Evolutionary conservation across 176 grass and related monocot species (phyloP).

Genomic region (Avena insularis): DNA sequence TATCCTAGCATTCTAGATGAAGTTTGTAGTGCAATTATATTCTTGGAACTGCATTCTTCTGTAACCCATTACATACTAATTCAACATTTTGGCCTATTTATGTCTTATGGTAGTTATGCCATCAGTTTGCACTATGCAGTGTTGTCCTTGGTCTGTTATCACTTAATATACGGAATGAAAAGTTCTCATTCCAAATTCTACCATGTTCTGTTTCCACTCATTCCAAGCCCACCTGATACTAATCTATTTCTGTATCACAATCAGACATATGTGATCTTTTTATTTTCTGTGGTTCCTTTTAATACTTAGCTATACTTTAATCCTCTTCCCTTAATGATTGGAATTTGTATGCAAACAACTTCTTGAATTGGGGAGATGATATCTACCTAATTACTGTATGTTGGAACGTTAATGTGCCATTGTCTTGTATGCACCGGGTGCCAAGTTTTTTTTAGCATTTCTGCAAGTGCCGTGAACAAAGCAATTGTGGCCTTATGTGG

Average conservation of each 20-base stretch:
- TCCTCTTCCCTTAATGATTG: not conserved
- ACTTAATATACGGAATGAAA: not conserved
- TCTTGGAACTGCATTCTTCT: not conserved
- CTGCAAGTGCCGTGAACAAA: not conserved
- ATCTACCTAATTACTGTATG: not conserved
- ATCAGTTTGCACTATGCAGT: constrained; percentile 26
- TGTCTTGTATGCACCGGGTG: not conserved
- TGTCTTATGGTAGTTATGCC: not conserved
- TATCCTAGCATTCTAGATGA: constrained; percentile 23
- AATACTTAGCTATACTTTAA: not conserved
- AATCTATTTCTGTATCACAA: not conserved
- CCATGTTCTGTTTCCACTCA: not conserved
- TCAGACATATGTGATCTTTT: not conserved
- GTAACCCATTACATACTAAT: not conserved
- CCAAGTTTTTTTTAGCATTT: constrained; percentile 7
- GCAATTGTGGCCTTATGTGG: not conserved
- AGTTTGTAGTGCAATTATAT: not conserved
- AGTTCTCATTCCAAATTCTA: constrained; percentile 6
- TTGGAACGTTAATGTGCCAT: not conserved
- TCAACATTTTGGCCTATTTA: not conserved
- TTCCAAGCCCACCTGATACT: not conserved
- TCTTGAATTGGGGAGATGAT: not conserved
- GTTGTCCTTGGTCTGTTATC: not conserved
- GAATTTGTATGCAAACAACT: constrained; percentile 11
- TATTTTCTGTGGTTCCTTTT: constrained; percentile 5